Conservation (phyloP, 441 rosid genomes). For the Gossypium gossypioides region DNA sequence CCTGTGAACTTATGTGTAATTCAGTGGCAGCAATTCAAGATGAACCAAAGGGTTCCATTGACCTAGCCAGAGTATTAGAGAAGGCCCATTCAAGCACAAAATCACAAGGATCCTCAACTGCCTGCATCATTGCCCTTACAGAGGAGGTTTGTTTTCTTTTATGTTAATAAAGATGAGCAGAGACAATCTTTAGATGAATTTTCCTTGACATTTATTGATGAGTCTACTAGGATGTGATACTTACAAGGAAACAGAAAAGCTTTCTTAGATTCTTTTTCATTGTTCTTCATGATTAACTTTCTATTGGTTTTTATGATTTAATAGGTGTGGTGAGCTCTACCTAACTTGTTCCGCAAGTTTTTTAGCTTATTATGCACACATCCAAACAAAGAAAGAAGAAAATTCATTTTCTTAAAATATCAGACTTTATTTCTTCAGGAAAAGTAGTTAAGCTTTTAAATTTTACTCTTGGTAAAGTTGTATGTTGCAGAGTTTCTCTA, state of each 20-base stretch:
- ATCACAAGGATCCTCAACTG: constrained; percentile 64
- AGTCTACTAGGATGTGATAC: neutral
- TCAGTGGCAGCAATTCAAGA: constrained; percentile 45
- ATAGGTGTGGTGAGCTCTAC: neutral
- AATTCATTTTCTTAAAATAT: neutral
- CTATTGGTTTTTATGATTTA: neutral
- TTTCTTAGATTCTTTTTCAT: neutral
- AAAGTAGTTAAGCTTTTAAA: neutral
- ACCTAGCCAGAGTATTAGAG: constrained; percentile 49
- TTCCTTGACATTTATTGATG: neutral
- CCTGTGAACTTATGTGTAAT: constrained; percentile 57
- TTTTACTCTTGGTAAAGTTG: neutral
- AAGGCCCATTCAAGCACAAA: constrained; percentile 51
- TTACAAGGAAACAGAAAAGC: neutral
- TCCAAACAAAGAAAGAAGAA: neutral
- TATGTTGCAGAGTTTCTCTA: neutral
- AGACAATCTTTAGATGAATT: neutral
- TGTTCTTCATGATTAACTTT: neutral
- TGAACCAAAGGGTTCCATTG: constrained; percentile 35
- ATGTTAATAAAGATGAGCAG: neutral
- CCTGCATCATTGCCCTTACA: constrained; percentile 52
- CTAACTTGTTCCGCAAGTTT: neutral
- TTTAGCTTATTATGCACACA: neutral
- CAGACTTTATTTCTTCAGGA: neutral
- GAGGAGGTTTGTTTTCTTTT: constrained; percentile 34